These are phyloP conservation scores for Clonostachys solani DNA, from an alignment of 2,329 filamentous ascomycete genomes.

Conservation along the genomic window DNA sequence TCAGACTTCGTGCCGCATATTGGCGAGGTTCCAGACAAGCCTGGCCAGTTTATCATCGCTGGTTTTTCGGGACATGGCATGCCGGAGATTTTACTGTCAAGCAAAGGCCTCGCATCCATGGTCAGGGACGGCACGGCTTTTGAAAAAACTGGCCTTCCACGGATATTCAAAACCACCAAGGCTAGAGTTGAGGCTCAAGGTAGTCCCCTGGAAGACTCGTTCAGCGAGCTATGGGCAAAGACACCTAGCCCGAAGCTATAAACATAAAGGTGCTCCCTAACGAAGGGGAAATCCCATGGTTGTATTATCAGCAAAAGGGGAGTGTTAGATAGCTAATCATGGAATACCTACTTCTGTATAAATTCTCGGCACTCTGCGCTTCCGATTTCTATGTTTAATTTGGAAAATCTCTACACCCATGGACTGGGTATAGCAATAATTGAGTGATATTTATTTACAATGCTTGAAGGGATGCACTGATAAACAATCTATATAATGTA, in stretches of 20 bases:
- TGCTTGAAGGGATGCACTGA: too few relatives aligned
- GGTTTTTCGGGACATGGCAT: slow-evolving; percentile 50
- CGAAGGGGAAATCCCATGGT: too few relatives aligned
- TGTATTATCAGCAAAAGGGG: too few relatives aligned
- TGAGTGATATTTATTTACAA: too few relatives aligned
- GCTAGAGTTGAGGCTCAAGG: slow-evolving; percentile 13
- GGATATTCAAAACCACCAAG: slow-evolving; percentile 23
- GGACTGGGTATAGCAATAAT: too few relatives aligned
- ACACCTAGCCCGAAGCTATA: background rate
- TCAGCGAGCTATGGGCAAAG: background rate
- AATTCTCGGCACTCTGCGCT: too few relatives aligned
- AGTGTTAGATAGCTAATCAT: too few relatives aligned
- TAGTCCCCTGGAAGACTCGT: background rate
- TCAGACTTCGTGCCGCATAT: slow-evolving; percentile 36
- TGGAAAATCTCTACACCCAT: too few relatives aligned
- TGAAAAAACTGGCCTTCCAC: slow-evolving; percentile 27
- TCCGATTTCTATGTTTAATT: too few relatives aligned
- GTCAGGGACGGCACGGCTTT: slow-evolving; percentile 19
- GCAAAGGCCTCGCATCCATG: slow-evolving; percentile 24
- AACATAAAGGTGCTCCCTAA: background rate
- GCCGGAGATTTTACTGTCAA: slow-evolving; percentile 36
- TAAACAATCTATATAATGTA: too few relatives aligned
- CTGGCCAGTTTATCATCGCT: slow-evolving; percentile 34
- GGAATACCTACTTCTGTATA: too few relatives aligned
- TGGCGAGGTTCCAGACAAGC: slow-evolving; percentile 23